These are phyloP conservation scores for Melaleuca alternifolia DNA, from an alignment of 345 rosid species.

Conservation along the genomic window DNA sequence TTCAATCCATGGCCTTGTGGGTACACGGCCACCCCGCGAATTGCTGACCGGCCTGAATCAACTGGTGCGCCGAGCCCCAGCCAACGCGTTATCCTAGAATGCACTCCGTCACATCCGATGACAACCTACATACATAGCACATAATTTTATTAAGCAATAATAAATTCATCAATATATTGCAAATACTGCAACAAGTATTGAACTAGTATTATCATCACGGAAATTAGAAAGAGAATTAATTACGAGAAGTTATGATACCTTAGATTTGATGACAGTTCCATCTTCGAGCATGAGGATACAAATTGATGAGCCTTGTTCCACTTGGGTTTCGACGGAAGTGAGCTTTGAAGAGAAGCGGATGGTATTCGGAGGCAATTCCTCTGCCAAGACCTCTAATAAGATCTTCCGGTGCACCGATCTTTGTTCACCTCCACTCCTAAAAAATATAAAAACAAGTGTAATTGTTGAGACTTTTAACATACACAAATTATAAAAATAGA, in stretches of 20 bases:
- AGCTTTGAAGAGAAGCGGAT: slow-evolving; percentile 27
- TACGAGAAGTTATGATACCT: neutral
- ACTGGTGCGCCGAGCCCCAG: slow-evolving; percentile 14
- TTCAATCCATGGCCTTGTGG: slow-evolving; percentile 18
- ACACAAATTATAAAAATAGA: neutral
- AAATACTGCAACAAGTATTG: neutral
- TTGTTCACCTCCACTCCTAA: neutral
- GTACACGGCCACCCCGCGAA: slow-evolving; percentile 15
- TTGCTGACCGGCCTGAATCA: slow-evolving; percentile 14
- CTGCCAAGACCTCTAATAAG: slow-evolving; percentile 13
- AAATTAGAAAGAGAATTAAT: neutral
- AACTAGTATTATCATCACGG: neutral
- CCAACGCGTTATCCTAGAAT: slow-evolving; percentile 23
- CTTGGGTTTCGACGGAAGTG: slow-evolving; percentile 4
- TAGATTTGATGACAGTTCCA: slow-evolving; percentile 24
- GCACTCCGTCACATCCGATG: slow-evolving; percentile 42
- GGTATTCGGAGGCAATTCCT: slow-evolving; percentile 16
- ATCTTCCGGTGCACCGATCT: slow-evolving; percentile 17
- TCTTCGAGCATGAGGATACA: slow-evolving; percentile 11
- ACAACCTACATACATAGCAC: neutral
- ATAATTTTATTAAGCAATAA: neutral
- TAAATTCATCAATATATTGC: neutral
- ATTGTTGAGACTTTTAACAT: neutral
- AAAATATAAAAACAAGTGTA: neutral
- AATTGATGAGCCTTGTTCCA: neutral